Percentiles rank a stretch among this genome's conserved stretches.
Evolutionary conservation across 805 yeast species (phyloP).

Genomic region (Sugiyamaella chiloensis): DNA sequence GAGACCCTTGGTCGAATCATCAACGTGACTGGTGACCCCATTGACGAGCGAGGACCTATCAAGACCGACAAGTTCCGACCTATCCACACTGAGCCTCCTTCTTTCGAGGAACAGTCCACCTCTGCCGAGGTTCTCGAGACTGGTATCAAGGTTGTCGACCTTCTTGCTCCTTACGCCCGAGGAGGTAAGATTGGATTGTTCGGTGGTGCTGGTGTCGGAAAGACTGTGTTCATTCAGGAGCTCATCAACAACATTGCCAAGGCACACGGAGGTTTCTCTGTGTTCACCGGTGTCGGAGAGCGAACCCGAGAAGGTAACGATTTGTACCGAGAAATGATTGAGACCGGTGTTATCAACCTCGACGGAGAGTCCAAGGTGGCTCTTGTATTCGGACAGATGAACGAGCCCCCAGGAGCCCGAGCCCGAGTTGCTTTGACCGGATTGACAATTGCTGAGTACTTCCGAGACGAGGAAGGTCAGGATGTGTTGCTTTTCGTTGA

Average conservation of each 20-base stretch:
- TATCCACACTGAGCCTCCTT: slow-evolving; percentile 97
- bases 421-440: slow-evolving; percentile 99
- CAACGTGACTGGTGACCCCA: slow-evolving; percentile 98
- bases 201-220: slow-evolving; percentile 99
- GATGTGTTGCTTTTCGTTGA: slow-evolving; percentile 99
- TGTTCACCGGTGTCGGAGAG: slow-evolving; percentile 99
- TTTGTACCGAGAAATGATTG: slow-evolving; percentile 99
- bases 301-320: slow-evolving; percentile 99
- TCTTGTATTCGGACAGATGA: slow-evolving; percentile 99
- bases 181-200: slow-evolving; percentile 99
- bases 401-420: slow-evolving; percentile 99
- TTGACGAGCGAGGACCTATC: slow-evolving; percentile 99
- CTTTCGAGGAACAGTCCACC: slow-evolving; percentile 95
- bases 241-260: slow-evolving; percentile 99
- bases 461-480: slow-evolving; percentile 99
- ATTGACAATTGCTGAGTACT: slow-evolving; percentile 99
- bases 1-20: slow-evolving; percentile 98
- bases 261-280: slow-evolving; percentile 99
- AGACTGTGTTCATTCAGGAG: slow-evolving; percentile 99
- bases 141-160: slow-evolving; percentile 99
- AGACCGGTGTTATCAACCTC: slow-evolving; percentile 99
- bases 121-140: slow-evolving; percentile 98
- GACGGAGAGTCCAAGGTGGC: slow-evolving; percentile 99
- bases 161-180: slow-evolving; percentile 99
- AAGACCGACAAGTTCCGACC: slow-evolving; percentile 90